Evolutionary conservation across 345 rosid species (phyloP).

Genomic region (Eucalyptus tenuipes): DNA sequence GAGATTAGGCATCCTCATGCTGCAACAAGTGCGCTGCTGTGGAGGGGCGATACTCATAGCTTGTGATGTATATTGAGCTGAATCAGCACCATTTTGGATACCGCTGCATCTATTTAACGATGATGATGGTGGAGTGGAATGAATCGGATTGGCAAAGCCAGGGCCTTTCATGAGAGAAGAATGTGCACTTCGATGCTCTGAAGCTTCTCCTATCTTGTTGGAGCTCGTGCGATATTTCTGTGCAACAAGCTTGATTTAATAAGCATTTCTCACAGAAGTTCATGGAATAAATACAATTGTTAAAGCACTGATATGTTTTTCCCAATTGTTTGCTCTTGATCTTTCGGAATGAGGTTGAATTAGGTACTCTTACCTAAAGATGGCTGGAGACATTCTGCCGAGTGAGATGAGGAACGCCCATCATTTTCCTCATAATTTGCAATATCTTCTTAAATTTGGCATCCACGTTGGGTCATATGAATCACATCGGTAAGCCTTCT

Average conservation of each 20-base stretch:
- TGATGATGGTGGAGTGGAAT: neutral
- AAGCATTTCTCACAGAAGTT: neutral
- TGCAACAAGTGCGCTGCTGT: neutral
- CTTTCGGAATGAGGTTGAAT: neutral
- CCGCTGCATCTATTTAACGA: neutral
- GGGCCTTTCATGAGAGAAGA: neutral
- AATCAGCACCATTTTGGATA: neutral
- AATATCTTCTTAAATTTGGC: neutral
- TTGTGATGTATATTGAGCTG: neutral
- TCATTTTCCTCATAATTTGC: neutral
- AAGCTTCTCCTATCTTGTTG: neutral
- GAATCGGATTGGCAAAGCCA: neutral
- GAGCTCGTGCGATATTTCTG: neutral
- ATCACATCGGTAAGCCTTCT: too few species aligned
- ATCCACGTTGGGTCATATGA: neutral
- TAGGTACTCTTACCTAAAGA: neutral
- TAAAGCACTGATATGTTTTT: neutral
- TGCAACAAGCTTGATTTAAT: neutral
- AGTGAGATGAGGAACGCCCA: neutral
- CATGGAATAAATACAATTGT: neutral
- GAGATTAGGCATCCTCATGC: neutral
- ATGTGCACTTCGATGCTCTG: neutral
- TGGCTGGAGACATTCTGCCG: neutral
- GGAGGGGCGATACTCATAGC: neutral
- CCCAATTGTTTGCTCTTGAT: neutral